Base-by-base conservation (phyloP, 2,329 filamentous ascomycete genomes). In the Diatrype stigma region DNA sequence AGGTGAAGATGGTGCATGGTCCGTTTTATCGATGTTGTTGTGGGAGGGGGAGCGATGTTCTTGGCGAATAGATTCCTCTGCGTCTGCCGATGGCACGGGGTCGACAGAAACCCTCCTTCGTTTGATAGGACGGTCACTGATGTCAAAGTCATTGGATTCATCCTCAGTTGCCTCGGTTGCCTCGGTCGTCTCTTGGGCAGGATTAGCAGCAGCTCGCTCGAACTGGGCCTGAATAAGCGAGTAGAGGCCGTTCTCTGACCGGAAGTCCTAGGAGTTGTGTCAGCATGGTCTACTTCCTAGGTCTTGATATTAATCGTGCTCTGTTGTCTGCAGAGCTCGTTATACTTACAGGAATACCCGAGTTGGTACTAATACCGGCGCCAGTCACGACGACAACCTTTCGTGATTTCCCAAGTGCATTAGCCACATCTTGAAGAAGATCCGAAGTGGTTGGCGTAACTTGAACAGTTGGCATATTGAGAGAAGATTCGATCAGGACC, bases 281-380 rank as follows among this genome's bases (percentile, higher is more conserved):
- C 54, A 65, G 55, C 60, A 47, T 52, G 12, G 40, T 8, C 22
- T 3, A 17, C 22, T 26, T 7, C 2, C 22, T n/a, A 23, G n/a
- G n/a, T n/a, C 26, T 30, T 30, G 6, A 30, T 10, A 5, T 6
- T 30, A 10, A 10, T 30, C 6, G 10, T 30, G 26, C 10, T 30
- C 26, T 30, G n/a, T 30, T 30, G 26, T 30, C 26, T 30, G n/a
- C n/a, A n/a, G n/a, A n/a, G n/a, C n/a, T n/a, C n/a, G n/a, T n/a
- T 34, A 17, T 4, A 23, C 78, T 62, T 73, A 89, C 86, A 47
- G 86, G 86, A 63, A 89, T 89, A 50, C 86, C 86, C 55, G 84
- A 88, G 64, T 88, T 89, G 47, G 86, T 89, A 63, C 84, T 87
- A 63, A 89, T 89, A 48, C 86, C 86, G 46, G 86, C 86, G 46